Conservation (phyloP, 495 filamentous ascomycete species). For the Tuber aestivum region DNA sequence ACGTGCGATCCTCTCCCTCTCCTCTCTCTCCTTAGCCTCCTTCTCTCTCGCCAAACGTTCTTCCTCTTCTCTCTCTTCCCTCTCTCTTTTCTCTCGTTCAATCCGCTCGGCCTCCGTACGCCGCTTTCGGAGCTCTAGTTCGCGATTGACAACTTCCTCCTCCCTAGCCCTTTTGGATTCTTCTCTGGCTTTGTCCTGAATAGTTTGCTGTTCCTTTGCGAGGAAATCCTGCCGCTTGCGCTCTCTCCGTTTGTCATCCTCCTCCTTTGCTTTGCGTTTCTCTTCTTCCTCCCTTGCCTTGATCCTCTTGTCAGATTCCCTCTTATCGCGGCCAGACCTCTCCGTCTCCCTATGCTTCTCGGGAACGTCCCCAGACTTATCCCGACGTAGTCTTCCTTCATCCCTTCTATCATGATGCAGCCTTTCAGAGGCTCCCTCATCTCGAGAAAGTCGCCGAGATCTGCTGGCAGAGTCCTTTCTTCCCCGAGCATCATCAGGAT, state of each 20-base stretch:
- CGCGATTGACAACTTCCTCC: slow-evolving; percentile 25
- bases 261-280: slow-evolving; percentile 23
- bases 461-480: slow-evolving; percentile 15
- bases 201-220: slow-evolving; percentile 29
- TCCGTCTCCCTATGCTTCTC: slow-evolving; percentile 19
- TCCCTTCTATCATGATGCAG: neutral
- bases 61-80: slow-evolving; percentile 32
- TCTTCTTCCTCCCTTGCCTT: slow-evolving; percentile 25
- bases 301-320: slow-evolving; percentile 24
- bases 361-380: slow-evolving; percentile 2
- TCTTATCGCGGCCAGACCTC: slow-evolving; percentile 15
- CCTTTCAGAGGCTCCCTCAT: neutral
- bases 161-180: slow-evolving; percentile 19
- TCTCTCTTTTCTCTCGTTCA: slow-evolving; percentile 26
- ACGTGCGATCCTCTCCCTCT: slow-evolving; percentile 1
- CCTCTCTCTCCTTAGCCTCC: slow-evolving; percentile 18
- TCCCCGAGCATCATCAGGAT: slow-evolving; percentile 15
- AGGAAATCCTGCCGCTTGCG: slow-evolving; percentile 26
- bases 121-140: slow-evolving; percentile 26
- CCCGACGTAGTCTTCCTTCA: slow-evolving; percentile 8
- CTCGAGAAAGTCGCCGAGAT: slow-evolving; percentile 13
- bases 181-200: slow-evolving; percentile 27
- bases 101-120: slow-evolving; percentile 22
- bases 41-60: slow-evolving; percentile 28
- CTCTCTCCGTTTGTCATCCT: slow-evolving; percentile 27